Conservation (phyloP, 352 stramenopile species). For the Globisporangium lucens region DNA sequence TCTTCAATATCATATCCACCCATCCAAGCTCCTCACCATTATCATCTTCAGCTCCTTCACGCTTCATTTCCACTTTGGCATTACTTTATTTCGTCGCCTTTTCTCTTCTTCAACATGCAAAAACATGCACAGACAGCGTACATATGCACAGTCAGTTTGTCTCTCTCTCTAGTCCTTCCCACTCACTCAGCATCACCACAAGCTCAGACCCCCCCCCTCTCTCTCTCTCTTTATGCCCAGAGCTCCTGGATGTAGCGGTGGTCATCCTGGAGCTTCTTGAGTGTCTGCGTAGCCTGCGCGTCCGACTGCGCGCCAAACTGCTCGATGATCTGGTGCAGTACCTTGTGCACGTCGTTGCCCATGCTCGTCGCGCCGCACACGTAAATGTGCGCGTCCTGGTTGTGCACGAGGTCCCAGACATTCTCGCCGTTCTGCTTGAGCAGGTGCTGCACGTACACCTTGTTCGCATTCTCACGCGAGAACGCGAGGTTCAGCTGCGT, state of each 20-base stretch:
- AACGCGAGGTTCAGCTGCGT: conserved; percentile 93
- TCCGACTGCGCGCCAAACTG: conserved; percentile 50
- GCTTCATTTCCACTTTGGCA: background rate
- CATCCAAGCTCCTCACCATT: background rate
- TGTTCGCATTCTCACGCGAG: conserved; percentile 90
- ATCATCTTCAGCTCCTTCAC: background rate
- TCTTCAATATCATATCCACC: background rate
- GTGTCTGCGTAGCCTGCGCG: conserved; percentile 65
- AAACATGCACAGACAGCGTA: background rate
- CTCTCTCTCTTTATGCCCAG: conserved; percentile 80
- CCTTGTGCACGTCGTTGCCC: conserved; percentile 95
- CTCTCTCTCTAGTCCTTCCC: background rate
- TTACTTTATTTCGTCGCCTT: background rate
- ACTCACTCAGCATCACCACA: background rate
- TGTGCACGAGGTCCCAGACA: conserved; percentile 59
- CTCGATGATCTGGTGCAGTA: conserved; percentile 85
- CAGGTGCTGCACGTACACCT: conserved; percentile 98
- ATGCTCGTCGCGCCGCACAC: conserved; percentile 97
- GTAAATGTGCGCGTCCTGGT: conserved; percentile 91
- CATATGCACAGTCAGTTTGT: background rate
- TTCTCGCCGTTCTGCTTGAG: conserved; percentile 70
- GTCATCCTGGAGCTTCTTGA: conserved; percentile 88
- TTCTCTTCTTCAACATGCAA: conserved; percentile 1
- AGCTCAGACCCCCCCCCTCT: too few species aligned
- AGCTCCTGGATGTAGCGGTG: conserved; percentile 96